Base-by-base conservation (phyloP, 2,329 filamentous ascomycete genomes). In the Coleophoma eucalyptorum region DNA sequence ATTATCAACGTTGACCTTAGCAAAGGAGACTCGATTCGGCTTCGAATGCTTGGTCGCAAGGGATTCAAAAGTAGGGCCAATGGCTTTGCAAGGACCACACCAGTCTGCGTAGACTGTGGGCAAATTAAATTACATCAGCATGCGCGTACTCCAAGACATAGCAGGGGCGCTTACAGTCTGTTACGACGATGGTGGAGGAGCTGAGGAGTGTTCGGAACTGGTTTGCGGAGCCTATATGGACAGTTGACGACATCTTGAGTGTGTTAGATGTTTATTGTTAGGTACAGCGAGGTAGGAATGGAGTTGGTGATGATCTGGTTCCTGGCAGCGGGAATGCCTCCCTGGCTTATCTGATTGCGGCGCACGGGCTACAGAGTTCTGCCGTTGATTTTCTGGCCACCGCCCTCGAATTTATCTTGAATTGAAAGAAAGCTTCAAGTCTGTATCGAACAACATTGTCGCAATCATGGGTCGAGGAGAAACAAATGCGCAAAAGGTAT, bases 1-100 rank as follows among this genome's bases (percentile, higher is more conserved):
- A 60, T 79, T 77, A 65, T 97, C 92, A 65, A 92, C 90, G 75
- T 97, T 87, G 74, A 97, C 83, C 73, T 96, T 97, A 65, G 84
- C 85, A 68, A 97, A 99, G 43, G 89, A 88, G 63, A 97, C 87
- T 65, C 84, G 85, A 64, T 87, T 86, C 15, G 90, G 86, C 58
- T 90, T 85, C 45, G 90, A 85, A 64, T 94, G 83, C 67, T 93
- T 87, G 52, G 79, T 77, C 44, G 91, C 83, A 52, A 97, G 84
- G 62, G 86, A 83, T 65, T 96, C 90, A 70, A 95, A 97, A 51
- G 89, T 82, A 18, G 93, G 93, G 46, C 89, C 89, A 58, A 97
- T 95, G 67, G 87, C 82, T 73, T 95, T 95, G 81, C 92, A 97
- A 64, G 93, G 91, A 50, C 87, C 88, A 69, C 91, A 97, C 89